A percentile compares a stretch with the other conserved stretches of the same genome.
phyloP scores from a whole-genome alignment of 2,329 filamentous ascomycete species.

The Furcasterigmium sp. region DNA sequence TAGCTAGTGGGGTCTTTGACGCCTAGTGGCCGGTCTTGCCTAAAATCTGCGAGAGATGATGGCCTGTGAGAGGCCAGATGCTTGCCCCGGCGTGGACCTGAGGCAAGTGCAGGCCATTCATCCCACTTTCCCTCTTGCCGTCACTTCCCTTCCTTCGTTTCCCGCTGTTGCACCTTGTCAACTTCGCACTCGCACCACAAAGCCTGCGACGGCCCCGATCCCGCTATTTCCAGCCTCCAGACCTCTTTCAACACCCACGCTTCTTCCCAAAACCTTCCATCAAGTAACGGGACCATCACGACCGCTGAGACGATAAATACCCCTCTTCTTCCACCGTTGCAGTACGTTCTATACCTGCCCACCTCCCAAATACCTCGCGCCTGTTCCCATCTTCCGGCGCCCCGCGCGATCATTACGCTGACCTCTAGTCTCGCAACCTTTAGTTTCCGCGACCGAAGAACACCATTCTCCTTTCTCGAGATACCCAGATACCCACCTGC shows the following conservation, averaged over 20 bases:
- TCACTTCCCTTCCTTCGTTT: neutral
- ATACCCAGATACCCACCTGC: constrained; percentile 18
- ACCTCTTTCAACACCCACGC: too few species aligned
- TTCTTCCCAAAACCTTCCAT: too few species aligned
- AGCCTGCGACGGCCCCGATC: too few species aligned
- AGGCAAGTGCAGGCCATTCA: constrained; percentile 1
- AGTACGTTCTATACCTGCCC: neutral
- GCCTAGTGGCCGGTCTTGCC: neutral
- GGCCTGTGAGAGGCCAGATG: neutral
- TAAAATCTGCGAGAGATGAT: neutral
- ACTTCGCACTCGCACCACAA: neutral
- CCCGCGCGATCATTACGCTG: neutral
- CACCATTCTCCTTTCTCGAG: constrained; percentile 4
- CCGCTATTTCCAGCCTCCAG: too few species aligned
- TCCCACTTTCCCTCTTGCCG: neutral
- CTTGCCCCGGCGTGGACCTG: neutral
- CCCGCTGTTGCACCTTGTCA: neutral
- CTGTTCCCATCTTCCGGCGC: neutral
- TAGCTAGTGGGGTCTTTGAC: neutral
- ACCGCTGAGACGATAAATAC: neutral
- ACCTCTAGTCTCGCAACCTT: neutral
- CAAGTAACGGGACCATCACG: neutral
- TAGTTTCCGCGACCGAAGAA: neutral
- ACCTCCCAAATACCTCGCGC: neutral
- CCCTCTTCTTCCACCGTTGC: too few species aligned